phyloP scores from a whole-genome alignment of 2,329 filamentous ascomycete genomes.

The Allantophomopsis cytisporea region DNA sequence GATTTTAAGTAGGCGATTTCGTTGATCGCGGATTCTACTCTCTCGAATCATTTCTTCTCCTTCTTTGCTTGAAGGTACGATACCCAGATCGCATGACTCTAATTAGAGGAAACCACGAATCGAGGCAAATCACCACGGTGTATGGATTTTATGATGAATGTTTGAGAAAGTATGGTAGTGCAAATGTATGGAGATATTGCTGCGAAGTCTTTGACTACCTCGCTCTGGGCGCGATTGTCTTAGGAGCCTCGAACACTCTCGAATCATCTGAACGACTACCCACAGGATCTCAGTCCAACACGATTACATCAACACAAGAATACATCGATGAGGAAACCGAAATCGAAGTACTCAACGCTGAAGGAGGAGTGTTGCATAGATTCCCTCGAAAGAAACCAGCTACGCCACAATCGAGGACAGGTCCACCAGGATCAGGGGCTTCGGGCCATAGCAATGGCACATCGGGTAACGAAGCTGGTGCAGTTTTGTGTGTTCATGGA shows the following conservation, averaged over 20 bases:
- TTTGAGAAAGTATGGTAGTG: constrained; percentile 86
- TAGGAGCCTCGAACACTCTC: constrained; percentile 66
- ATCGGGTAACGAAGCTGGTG: constrained; percentile 59
- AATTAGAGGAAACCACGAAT: constrained; percentile 92
- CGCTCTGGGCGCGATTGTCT: constrained; percentile 90
- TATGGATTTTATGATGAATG: constrained; percentile 99
- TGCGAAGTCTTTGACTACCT: constrained; percentile 98
- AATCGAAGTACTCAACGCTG: constrained; percentile 83
- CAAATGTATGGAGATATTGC: constrained; percentile 94
- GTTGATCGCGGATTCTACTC: constrained; percentile 98
- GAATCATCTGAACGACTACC: constrained; percentile 27
- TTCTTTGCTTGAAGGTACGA: constrained; percentile 91
- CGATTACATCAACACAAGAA: constrained; percentile 29
- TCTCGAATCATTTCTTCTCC: constrained; percentile 88
- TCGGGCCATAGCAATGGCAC: constrained; percentile 52
- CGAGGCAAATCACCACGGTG: constrained; percentile 89
- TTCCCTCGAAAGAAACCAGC: constrained; percentile 37
- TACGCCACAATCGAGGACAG: constrained; percentile 35
- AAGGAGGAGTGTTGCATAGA: constrained; percentile 63
- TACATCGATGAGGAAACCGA: constrained; percentile 62
- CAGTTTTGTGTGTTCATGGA: constrained; percentile 90
- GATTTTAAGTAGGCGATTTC: constrained; percentile 58
- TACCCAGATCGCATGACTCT: constrained; percentile 96
- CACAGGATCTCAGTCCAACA: constrained; percentile 29
- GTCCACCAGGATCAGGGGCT: constrained; percentile 68